These are phyloP conservation scores for Selaginella moellendorffii DNA, from an alignment of 75 land plant species.

Conservation along the genomic window DNA sequence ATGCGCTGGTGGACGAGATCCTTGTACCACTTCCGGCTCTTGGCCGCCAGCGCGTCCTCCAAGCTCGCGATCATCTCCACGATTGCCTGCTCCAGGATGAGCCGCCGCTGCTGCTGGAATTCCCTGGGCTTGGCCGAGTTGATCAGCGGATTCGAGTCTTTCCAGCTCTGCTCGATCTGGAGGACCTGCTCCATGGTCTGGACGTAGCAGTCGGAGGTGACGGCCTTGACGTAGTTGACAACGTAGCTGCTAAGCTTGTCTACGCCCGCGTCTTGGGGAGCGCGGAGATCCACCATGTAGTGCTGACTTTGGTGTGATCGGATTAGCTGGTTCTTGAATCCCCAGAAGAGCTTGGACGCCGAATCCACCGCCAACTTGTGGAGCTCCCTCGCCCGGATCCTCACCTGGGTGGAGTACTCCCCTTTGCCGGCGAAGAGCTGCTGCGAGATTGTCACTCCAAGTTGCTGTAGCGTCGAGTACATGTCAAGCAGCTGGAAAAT, in stretches of 20 bases:
- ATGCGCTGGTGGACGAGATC: background rate
- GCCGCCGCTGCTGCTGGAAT: too few relatives aligned
- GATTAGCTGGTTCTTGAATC: too few relatives aligned
- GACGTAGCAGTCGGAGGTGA: constrained; percentile 38
- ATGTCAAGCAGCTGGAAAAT: background rate
- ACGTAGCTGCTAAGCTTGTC: constrained; percentile 52
- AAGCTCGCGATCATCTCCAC: background rate
- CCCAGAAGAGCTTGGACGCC: background rate
- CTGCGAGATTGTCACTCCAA: background rate
- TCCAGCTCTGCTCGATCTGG: constrained; percentile 45
- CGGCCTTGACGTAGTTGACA: constrained; percentile 37
- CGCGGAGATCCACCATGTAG: background rate
- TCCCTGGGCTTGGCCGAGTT: too few relatives aligned
- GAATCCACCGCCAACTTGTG: background rate
- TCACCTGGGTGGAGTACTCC: background rate
- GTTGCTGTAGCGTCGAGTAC: background rate
- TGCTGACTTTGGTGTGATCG: too few relatives aligned
- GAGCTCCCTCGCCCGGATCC: background rate
- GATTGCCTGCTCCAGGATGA: background rate
- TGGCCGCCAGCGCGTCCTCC: background rate
- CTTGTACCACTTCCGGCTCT: background rate
- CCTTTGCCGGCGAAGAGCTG: background rate
- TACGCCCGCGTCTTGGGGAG: constrained; percentile 35
- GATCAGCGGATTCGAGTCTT: too few relatives aligned
- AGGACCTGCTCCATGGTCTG: constrained; percentile 47